phyloP scores from a whole-genome alignment of 768 basidiomycete genomes.

The Boletus rufocinnamomeus region DNA sequence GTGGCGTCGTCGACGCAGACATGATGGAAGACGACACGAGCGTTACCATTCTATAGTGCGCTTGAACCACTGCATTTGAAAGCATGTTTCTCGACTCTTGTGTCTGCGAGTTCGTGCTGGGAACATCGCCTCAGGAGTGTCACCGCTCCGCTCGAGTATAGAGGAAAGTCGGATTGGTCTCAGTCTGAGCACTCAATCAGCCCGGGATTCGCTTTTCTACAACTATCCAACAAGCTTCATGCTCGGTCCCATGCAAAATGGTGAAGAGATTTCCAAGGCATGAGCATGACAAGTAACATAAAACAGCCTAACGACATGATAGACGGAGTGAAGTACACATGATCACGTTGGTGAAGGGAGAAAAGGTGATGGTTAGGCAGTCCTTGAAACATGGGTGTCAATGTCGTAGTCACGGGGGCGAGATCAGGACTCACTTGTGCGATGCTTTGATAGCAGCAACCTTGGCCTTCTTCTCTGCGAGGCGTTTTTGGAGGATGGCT shows the following conservation, averaged over 20 bases:
- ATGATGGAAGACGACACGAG: not conserved
- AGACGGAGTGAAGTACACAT: slow-evolving; percentile 22
- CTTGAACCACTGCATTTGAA: too few relatives aligned
- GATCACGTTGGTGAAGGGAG: slow-evolving; percentile 5
- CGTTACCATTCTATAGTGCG: too few relatives aligned
- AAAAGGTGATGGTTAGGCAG: slow-evolving; percentile 18
- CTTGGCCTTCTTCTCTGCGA: slow-evolving; percentile 93
- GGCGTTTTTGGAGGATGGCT: slow-evolving; percentile 79
- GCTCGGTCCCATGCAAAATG: not conserved
- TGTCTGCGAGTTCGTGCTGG: not conserved
- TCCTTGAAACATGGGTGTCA: slow-evolving; percentile 12
- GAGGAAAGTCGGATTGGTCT: not conserved
- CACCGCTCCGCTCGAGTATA: not conserved
- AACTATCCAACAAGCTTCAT: too few relatives aligned
- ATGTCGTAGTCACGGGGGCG: not conserved
- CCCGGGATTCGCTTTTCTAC: not conserved
- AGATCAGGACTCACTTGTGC: slow-evolving; percentile 55
- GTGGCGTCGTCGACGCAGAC: not conserved
- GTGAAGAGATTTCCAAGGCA: not conserved
- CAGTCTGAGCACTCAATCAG: not conserved
- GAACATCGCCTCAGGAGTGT: not conserved
- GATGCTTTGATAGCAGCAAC: slow-evolving; percentile 84
- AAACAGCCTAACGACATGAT: slow-evolving; percentile 28
- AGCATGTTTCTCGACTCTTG: not conserved
- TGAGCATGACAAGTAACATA: slow-evolving; percentile 22